A percentile compares a stretch with the other conserved stretches of the same genome.
These are phyloP conservation scores for Cordyceps javanica DNA, from an alignment of 2,329 filamentous ascomycete genomes.

Conservation along the genomic window DNA sequence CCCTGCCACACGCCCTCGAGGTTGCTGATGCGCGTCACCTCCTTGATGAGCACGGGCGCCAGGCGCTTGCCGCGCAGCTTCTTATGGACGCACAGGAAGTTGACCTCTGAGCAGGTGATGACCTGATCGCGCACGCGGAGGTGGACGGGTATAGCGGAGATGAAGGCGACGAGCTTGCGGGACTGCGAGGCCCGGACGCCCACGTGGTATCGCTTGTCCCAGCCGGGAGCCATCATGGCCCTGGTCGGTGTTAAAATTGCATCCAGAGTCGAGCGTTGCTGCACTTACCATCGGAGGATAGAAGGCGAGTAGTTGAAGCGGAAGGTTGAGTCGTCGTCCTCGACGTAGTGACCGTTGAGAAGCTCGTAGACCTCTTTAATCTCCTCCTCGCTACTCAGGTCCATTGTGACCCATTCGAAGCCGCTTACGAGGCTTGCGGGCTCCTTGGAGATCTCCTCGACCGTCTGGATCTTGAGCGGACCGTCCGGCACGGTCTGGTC, in stretches of 20 bases:
- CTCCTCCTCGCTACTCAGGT: conserved; percentile 70
- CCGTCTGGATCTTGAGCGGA: conserved; percentile 72
- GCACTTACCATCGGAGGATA: conserved; percentile 76
- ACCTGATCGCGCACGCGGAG: conserved; percentile 72
- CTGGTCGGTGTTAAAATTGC: conserved; percentile 34
- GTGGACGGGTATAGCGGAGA: conserved; percentile 83
- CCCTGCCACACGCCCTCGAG: conserved; percentile 84
- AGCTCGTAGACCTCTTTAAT: conserved; percentile 89
- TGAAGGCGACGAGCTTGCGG: conserved; percentile 87
- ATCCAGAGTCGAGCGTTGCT: too few species aligned
- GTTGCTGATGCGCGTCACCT: conserved; percentile 91
- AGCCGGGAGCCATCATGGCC: conserved; percentile 91
- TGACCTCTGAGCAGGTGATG: conserved; percentile 83
- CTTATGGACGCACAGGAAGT: conserved; percentile 98
- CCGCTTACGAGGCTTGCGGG: conserved; percentile 69
- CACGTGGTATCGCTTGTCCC: conserved; percentile 91
- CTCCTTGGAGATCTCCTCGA: conserved; percentile 72
- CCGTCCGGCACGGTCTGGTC: conserved; percentile 60
- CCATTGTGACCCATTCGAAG: conserved; percentile 92
- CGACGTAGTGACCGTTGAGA: conserved; percentile 89
- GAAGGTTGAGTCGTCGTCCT: conserved; percentile 96
- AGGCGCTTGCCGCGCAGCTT: conserved; percentile 91
- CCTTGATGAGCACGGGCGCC: conserved; percentile 91
- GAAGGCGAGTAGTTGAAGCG: conserved; percentile 90
- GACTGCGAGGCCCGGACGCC: conserved; percentile 82